phyloP scores from a whole-genome alignment of 179 eudicot genomes.

The Vitellaria paradoxa region DNA sequence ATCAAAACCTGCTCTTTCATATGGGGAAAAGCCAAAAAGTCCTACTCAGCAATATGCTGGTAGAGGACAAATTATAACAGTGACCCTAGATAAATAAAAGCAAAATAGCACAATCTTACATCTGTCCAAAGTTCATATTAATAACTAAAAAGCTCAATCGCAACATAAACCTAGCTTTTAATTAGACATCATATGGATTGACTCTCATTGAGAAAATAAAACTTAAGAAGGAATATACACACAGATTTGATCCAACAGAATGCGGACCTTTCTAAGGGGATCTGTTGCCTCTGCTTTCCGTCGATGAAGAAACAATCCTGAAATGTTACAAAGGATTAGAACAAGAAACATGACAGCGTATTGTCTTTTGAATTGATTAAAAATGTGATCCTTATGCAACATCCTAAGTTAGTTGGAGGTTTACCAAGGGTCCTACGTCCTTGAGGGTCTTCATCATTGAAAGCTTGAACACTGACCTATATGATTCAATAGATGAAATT shows the following conservation, averaged over 20 bases:
- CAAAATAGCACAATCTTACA: conserved; percentile 5
- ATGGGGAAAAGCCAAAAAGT: neutral
- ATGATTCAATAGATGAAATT: conserved; percentile 25
- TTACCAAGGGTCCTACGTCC: conserved; percentile 98
- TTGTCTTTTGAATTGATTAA: neutral
- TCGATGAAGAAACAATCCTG: conserved; percentile 97
- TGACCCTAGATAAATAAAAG: neutral
- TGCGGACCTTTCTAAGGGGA: conserved; percentile 71
- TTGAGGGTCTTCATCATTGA: conserved; percentile 98
- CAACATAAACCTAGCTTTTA: neutral
- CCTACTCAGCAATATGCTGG: neutral
- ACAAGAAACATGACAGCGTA: neutral
- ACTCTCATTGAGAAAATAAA: neutral
- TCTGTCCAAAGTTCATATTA: neutral
- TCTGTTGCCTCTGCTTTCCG: conserved; percentile 86
- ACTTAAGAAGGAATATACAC: neutral
- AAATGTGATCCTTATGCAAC: neutral
- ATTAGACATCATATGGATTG: neutral
- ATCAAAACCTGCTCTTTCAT: neutral
- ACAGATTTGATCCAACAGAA: neutral
- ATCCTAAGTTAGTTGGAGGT: neutral
- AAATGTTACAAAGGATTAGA: neutral
- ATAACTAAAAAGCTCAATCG: conserved; percentile 7
- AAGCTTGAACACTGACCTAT: conserved; percentile 97
- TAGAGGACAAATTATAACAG: neutral